Percentiles rank a stretch among this genome's conserved stretches.
These are phyloP conservation scores for Calonectria pauciramosa DNA, from an alignment of 2,329 filamentous ascomycete genomes.

Conservation along the genomic window DNA sequence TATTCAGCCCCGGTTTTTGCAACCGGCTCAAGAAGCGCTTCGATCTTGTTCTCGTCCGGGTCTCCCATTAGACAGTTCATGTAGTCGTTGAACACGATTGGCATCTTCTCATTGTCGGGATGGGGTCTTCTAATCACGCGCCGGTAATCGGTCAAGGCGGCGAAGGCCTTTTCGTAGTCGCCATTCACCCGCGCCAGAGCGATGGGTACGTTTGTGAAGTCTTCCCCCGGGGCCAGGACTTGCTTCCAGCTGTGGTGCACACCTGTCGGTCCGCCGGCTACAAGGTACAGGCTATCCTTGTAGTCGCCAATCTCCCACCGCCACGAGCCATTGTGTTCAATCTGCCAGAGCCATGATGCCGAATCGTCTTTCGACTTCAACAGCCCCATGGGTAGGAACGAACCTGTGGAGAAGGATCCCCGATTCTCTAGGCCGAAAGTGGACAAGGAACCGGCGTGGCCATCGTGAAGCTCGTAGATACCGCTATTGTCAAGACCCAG, in stretches of 20 bases:
- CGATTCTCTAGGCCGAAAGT: slow-evolving; percentile 43
- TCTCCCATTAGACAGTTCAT: slow-evolving; percentile 57
- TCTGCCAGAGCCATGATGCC: slow-evolving; percentile 52
- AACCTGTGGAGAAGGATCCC: slow-evolving; percentile 47
- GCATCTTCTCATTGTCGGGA: slow-evolving; percentile 44
- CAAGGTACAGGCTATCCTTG: slow-evolving; percentile 50
- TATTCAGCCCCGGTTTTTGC: slow-evolving; percentile 49
- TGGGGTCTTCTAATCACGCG: slow-evolving; percentile 47
- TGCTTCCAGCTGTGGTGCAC: slow-evolving; percentile 48
- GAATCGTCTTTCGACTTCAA: slow-evolving; percentile 35
- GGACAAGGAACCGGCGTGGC: slow-evolving; percentile 28
- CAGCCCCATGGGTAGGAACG: slow-evolving; percentile 49
- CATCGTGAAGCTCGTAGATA: not conserved
- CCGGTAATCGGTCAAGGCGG: slow-evolving; percentile 47
- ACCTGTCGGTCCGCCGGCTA: slow-evolving; percentile 43
- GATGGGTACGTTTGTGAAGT: slow-evolving; percentile 43
- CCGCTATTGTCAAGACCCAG: slow-evolving; percentile 3
- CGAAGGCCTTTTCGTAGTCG: slow-evolving; percentile 42
- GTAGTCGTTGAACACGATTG: slow-evolving; percentile 55
- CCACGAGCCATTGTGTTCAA: slow-evolving; percentile 54
- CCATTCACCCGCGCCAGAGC: slow-evolving; percentile 43
- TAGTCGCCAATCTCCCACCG: slow-evolving; percentile 53
- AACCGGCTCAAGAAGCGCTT: slow-evolving; percentile 47
- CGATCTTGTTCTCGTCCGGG: slow-evolving; percentile 50
- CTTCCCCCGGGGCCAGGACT: slow-evolving; percentile 38